phyloP scores from a whole-genome alignment of 2,329 filamentous ascomycete genomes.

The Hypoxylon rubiginosum region DNA sequence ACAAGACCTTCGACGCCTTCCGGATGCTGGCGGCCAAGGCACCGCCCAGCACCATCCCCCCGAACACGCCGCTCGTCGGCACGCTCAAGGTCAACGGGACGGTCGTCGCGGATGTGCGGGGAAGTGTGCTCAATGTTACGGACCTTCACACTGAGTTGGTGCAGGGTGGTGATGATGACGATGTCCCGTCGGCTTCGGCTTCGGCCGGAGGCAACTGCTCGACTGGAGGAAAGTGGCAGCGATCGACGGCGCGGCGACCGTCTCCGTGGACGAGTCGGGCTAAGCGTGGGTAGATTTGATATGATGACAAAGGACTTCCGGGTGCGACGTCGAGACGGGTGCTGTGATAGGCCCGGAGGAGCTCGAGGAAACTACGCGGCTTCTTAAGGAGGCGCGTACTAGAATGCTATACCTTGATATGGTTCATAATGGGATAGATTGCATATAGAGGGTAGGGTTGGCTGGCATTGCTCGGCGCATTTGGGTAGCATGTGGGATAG shows the following conservation, averaged over 20 bases:
- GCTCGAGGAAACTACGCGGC: too few relatives aligned
- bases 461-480: background rate
- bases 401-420: background rate
- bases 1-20: constrained; percentile 57
- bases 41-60: constrained; percentile 52
- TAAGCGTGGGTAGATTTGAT: too few relatives aligned
- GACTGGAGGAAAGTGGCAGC: too few relatives aligned
- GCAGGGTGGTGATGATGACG: too few relatives aligned
- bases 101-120: constrained; percentile 47
- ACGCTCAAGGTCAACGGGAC: constrained; percentile 53
- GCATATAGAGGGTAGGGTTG: too few relatives aligned
- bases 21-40: constrained; percentile 52
- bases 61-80: constrained; percentile 53
- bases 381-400: background rate
- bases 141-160: constrained; percentile 46
- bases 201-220: too few relatives aligned
- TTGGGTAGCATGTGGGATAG: background rate
- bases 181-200: too few relatives aligned
- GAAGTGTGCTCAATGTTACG: constrained; percentile 48
- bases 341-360: too few relatives aligned
- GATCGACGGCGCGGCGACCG: constrained; percentile 44
- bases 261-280: constrained; percentile 50
- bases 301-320: constrained; percentile 42
- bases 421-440: background rate
- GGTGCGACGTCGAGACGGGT: constrained; percentile 32